These are phyloP conservation scores for Apodospora peruviana DNA, from an alignment of 495 filamentous ascomycete genomes.

Conservation along the genomic window DNA sequence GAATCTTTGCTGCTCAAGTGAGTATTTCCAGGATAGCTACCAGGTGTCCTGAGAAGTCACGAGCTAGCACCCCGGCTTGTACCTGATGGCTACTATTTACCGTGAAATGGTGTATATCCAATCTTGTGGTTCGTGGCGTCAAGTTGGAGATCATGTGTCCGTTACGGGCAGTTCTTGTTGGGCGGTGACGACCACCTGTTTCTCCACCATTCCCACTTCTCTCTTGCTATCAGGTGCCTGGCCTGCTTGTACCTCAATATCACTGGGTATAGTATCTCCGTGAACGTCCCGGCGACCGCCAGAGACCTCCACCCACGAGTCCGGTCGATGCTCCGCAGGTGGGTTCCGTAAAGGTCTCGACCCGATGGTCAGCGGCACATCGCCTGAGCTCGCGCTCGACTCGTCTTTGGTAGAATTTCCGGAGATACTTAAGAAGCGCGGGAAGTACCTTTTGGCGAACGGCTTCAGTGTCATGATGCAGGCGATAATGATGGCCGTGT, in stretches of 20 bases:
- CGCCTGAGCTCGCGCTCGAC: not conserved
- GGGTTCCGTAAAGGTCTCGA: slow-evolving; percentile 12
- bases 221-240: not conserved
- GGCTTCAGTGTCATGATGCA: slow-evolving; percentile 27
- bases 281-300: not conserved
- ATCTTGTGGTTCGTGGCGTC: not conserved
- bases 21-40: too few species aligned
- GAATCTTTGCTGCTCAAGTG: too few species aligned
- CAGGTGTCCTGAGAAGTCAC: too few species aligned
- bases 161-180: not conserved
- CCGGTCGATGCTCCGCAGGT: not conserved
- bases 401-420: not conserved
- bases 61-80: too few species aligned
- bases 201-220: not conserved
- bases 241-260: slow-evolving; percentile 3
- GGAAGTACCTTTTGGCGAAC: slow-evolving; percentile 14
- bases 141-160: not conserved
- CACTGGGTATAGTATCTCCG: slow-evolving; percentile 1
- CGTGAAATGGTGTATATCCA: too few species aligned
- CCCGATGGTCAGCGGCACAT: slow-evolving; percentile 17
- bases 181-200: not conserved
- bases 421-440: slow-evolving; percentile 6
- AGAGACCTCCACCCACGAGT: slow-evolving; percentile 5
- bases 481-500: slow-evolving; percentile 20
- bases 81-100: too few species aligned